Evolutionary conservation across 2,329 filamentous ascomycete genomes (phyloP).

Genomic region (Colletotrichum cuscutae): DNA sequence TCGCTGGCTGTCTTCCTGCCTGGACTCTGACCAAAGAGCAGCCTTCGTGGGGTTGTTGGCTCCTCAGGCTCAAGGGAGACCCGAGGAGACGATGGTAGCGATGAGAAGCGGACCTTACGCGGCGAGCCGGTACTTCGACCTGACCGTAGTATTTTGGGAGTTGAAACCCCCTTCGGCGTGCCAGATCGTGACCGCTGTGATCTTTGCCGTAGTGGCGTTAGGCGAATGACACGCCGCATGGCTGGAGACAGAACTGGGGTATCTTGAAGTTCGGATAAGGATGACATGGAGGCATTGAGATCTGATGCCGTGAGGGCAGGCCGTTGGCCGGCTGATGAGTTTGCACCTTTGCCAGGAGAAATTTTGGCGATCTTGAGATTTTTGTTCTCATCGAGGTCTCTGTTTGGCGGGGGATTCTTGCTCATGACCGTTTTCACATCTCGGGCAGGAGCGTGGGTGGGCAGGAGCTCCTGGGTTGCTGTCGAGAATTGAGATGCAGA

Average conservation of each 20-base stretch:
- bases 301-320: neutral
- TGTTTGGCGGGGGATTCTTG: slow-evolving; percentile 1
- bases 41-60: slow-evolving; percentile 15
- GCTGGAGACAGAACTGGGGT: neutral
- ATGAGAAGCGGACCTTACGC: slow-evolving; percentile 23
- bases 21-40: slow-evolving; percentile 8
- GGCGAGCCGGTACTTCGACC: slow-evolving; percentile 9
- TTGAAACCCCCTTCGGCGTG: neutral
- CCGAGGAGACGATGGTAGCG: slow-evolving; percentile 5
- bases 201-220: slow-evolving; percentile 5
- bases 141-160: neutral
- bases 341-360: neutral
- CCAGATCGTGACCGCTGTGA: neutral
- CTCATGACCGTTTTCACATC: neutral
- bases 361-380: neutral
- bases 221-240: neutral
- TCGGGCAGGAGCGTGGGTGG: neutral
- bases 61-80: slow-evolving; percentile 13
- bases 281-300: slow-evolving; percentile 14
- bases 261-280: slow-evolving; percentile 16
- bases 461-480: neutral
- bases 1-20: slow-evolving; percentile 1
- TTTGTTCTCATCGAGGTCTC: neutral
- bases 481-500: neutral
- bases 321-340: neutral